Conservation (phyloP, 495 filamentous ascomycete genomes). For the Polyplosphaeria fusca region DNA sequence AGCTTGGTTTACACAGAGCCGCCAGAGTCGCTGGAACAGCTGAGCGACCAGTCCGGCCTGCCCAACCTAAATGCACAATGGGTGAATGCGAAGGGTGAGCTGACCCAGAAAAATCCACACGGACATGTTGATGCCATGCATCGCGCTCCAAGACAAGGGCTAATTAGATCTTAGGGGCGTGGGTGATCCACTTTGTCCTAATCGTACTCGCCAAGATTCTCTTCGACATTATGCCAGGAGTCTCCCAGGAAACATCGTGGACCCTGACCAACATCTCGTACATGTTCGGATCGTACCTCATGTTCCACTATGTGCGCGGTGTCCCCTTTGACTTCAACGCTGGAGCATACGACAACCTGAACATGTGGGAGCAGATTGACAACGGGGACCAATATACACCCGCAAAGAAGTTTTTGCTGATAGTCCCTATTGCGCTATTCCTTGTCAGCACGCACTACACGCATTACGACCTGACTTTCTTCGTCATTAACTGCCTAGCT, state of each 20-base stretch:
- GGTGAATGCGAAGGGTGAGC: slow-evolving; percentile 96
- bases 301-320: slow-evolving; percentile 98
- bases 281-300: slow-evolving; percentile 97
- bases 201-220: slow-evolving; percentile 89
- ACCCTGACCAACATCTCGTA: slow-evolving; percentile 98
- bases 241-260: slow-evolving; percentile 97
- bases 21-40: slow-evolving; percentile 87
- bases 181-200: slow-evolving; percentile 92
- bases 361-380: slow-evolving; percentile 99
- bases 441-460: slow-evolving; percentile 97
- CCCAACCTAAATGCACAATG: slow-evolving; percentile 97
- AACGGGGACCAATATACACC: slow-evolving; percentile 98
- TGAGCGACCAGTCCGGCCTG: slow-evolving; percentile 89
- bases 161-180: slow-evolving; percentile 63
- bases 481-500: slow-evolving; percentile 93
- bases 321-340: slow-evolving; percentile 99
- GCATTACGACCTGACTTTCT: slow-evolving; percentile 93
- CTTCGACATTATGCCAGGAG: slow-evolving; percentile 89
- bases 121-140: background rate
- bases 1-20: slow-evolving; percentile 96
- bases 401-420: slow-evolving; percentile 94
- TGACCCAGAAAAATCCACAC: background rate
- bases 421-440: slow-evolving; percentile 90
- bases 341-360: slow-evolving; percentile 98
- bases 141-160: background rate